Evolutionary conservation across 2,329 filamentous ascomycete species (phyloP), one percentile per base, ranked within the genome.

Genomic region (Colletotrichum camelliae): DNA sequence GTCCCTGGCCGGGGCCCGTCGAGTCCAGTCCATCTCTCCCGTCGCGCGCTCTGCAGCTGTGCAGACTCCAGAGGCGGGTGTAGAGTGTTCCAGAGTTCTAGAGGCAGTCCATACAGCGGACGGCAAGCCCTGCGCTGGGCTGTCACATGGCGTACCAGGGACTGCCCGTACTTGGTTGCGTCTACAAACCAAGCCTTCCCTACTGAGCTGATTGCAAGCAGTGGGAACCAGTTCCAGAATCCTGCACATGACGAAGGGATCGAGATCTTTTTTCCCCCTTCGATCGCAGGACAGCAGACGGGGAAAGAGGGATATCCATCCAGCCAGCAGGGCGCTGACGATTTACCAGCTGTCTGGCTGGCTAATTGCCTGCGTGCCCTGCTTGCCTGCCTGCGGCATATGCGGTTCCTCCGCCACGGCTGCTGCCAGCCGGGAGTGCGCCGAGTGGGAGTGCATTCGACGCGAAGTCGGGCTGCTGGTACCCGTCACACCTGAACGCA

Each of bases 91-190:
- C 7, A 71, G 69, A 72, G 31, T 35, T 35, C 64, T 29, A 67
- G 43, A 37, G 58, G 58, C 31, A 37, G 31, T 61, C 60, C 43
- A 39, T 39, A 43, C 55, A 69, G 21, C 48, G 37, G 31, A 39
- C 21, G 52, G 35, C 52, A 61, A 33, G 35, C 21, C 48, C 13
- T 21, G 43, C 31, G 69, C 69, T 39, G 69, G 69, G 69, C 62
- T 75, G 69, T 75, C 69, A 75, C 69, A 75, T 75, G 69, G 73
- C 39, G 31, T 10, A 67, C 48, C 69, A 75, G 69, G 73, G 73
- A 72, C 61, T 52, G 21, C 18, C 69, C 62, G 61, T 72, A 62
- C 39, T 67, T 57, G 27, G 58, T 62, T 61, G 57, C 21, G 24
- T n/a, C 24, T 18, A 48, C 67, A 48, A 64, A 52, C 43, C 58